Conservation (phyloP, 2,329 filamentous ascomycete species). For the Ceratocystiopsis brevicomis region DNA sequence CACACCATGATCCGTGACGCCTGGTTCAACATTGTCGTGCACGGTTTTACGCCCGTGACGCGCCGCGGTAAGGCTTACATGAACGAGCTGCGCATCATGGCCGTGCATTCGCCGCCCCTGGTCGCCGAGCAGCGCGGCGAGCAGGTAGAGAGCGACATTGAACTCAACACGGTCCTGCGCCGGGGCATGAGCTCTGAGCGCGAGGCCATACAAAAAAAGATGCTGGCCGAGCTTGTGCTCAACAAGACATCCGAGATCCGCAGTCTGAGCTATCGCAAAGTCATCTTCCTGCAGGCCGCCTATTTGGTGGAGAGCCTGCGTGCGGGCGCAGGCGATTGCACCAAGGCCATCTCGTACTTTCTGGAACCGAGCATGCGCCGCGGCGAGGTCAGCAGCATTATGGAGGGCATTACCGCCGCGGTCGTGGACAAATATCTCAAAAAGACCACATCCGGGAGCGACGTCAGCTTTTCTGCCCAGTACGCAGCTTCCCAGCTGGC, state of each 20-base stretch:
- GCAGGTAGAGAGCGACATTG: conserved; percentile 86
- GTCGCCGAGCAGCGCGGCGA: conserved; percentile 79
- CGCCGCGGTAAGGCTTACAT: conserved; percentile 53
- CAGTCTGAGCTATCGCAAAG: conserved; percentile 69
- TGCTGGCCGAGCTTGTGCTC: conserved; percentile 55
- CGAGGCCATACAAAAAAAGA: conserved; percentile 61
- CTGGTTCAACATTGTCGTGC: conserved; percentile 95
- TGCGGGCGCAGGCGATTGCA: conserved; percentile 74
- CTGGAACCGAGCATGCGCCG: conserved; percentile 69
- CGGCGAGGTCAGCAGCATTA: conserved; percentile 41
- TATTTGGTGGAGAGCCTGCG: conserved; percentile 78
- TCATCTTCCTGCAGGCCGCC: conserved; percentile 80
- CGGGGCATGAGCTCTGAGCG: conserved; percentile 68
- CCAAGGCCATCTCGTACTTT: conserved; percentile 78
- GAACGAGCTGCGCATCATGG: conserved; percentile 65
- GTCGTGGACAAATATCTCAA: conserved; percentile 64
- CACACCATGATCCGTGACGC: conserved; percentile 66
- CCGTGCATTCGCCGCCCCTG: conserved; percentile 69
- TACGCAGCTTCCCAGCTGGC: conserved; percentile 81
- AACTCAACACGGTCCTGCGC: conserved; percentile 82
- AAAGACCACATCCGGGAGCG: conserved; percentile 51
- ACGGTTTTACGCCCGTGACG: conserved; percentile 67
- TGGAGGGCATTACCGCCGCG: conserved; percentile 44
- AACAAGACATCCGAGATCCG: conserved; percentile 61
- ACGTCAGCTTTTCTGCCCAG: conserved; percentile 70